A percentile compares a stretch with the other conserved stretches of the same genome.
Conservation (phyloP, 148 eudicot genomes). For the Rhododendron kiyosumense region DNA sequence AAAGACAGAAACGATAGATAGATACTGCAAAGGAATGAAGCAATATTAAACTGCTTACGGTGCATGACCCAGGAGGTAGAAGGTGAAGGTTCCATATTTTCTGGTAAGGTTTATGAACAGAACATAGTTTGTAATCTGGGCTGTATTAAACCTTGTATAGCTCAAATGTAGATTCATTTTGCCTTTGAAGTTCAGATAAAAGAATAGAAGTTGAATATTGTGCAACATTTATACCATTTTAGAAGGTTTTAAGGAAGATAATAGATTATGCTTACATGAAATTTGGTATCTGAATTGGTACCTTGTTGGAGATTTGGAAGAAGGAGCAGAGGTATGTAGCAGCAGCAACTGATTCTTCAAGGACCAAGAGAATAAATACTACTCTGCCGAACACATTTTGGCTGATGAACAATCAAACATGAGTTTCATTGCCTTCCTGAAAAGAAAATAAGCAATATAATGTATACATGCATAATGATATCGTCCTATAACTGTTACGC, state of each 20-base stretch:
- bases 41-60: not conserved
- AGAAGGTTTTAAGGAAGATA: not conserved
- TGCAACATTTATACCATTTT: not conserved
- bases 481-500: no score
- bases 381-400: not conserved
- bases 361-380: not conserved
- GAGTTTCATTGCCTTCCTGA: not conserved
- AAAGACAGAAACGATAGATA: conserved; percentile 31
- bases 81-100: not conserved
- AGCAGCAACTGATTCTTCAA: not conserved
- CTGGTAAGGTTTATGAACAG: not conserved
- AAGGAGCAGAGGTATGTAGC: not conserved
- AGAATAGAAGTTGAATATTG: not conserved
- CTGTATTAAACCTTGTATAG: not conserved
- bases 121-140: not conserved
- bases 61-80: conserved; percentile 1
- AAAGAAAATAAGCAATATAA: not conserved
- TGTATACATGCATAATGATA: no score
- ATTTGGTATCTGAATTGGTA: not conserved
- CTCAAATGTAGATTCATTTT: not conserved
- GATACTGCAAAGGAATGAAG: not conserved
- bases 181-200: not conserved
- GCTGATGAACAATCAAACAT: not conserved
- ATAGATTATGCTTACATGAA: not conserved
- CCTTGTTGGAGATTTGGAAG: not conserved